phyloP scores from a whole-genome alignment of 78 protist species.

The Salpingoeca rosetta region DNA sequence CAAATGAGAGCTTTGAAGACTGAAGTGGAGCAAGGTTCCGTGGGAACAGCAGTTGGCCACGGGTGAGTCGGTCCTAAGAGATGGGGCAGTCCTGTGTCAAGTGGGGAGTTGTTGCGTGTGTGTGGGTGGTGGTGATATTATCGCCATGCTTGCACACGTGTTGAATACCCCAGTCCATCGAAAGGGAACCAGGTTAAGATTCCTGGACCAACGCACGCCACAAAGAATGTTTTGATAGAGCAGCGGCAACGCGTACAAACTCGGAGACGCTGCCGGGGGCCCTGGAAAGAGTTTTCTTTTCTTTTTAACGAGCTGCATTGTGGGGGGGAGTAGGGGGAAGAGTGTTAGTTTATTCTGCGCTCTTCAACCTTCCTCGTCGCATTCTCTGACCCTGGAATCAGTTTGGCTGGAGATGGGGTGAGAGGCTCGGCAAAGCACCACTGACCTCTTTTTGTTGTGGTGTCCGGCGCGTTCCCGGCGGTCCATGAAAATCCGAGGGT shows the following conservation, averaged over 20 bases:
- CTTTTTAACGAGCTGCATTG: conserved; percentile 39
- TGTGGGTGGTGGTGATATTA: too few relatives aligned
- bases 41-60: conserved; percentile 60
- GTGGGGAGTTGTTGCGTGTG: too few relatives aligned
- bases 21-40: conserved; percentile 80
- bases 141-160: too few relatives aligned
- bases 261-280: conserved; percentile 42
- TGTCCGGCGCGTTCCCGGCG: conserved; percentile 33
- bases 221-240: too few relatives aligned
- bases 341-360: too few relatives aligned
- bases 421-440: conserved; percentile 16
- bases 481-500: conserved; percentile 61
- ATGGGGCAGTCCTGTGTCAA: conserved; percentile 16
- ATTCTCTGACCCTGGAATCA: conserved; percentile 34
- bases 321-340: too few relatives aligned
- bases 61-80: conserved; percentile 80
- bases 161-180: conserved; percentile 23
- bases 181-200: conserved; percentile 81
- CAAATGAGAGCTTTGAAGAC: conserved; percentile 75
- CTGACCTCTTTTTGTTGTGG: not conserved
- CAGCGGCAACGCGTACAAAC: conserved; percentile 30
- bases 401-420: conserved; percentile 39
- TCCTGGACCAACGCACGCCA: conserved; percentile 54
- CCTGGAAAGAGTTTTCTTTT: conserved; percentile 69
- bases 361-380: too few relatives aligned